Percentiles rank a stretch among this genome's conserved stretches.
These are phyloP conservation scores for Fusarium domesticum DNA, from an alignment of 2,329 filamentous ascomycete species.

Conservation along the genomic window DNA sequence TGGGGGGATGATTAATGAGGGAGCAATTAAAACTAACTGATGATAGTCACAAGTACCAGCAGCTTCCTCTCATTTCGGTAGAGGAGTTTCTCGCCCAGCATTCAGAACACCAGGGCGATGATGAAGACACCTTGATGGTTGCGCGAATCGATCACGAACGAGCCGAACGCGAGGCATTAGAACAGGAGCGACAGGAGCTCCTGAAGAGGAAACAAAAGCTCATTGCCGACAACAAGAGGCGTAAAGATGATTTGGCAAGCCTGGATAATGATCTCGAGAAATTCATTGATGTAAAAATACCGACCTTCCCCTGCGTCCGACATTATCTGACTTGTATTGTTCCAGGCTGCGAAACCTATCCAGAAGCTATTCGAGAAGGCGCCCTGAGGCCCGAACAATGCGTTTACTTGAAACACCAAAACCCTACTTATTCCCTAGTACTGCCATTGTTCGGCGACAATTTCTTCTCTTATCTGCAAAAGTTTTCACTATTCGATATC, in stretches of 20 bases:
- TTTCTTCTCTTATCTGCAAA: not conserved
- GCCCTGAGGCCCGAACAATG: conserved; percentile 31
- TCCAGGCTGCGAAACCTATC: conserved; percentile 80
- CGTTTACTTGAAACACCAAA: not conserved
- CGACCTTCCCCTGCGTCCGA: not conserved
- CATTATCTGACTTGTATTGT: conserved; percentile 18
- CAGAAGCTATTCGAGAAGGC: conserved; percentile 71
- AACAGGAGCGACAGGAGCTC: conserved; percentile 76
- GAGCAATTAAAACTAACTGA: too few species aligned
- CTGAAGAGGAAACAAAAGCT: conserved; percentile 64
- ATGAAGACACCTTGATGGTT: conserved; percentile 81
- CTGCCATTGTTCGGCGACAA: too few species aligned
- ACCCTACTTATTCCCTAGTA: too few species aligned
- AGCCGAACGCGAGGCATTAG: conserved; percentile 76
- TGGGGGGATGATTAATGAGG: too few species aligned
- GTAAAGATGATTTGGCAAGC: conserved; percentile 88
- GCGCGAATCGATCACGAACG: conserved; percentile 90
- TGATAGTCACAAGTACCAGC: conserved; percentile 79
- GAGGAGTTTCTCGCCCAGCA: conserved; percentile 77
- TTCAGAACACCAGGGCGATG: conserved; percentile 68
- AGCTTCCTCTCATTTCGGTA: conserved; percentile 77
- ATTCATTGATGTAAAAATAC: conserved; percentile 73
- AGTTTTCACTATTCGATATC: not conserved
- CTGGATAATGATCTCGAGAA: conserved; percentile 90
- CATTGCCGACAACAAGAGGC: conserved; percentile 75